These are phyloP conservation scores for Epichloe bromicola DNA, from an alignment of 2,329 filamentous ascomycete genomes.

Conservation along the genomic window DNA sequence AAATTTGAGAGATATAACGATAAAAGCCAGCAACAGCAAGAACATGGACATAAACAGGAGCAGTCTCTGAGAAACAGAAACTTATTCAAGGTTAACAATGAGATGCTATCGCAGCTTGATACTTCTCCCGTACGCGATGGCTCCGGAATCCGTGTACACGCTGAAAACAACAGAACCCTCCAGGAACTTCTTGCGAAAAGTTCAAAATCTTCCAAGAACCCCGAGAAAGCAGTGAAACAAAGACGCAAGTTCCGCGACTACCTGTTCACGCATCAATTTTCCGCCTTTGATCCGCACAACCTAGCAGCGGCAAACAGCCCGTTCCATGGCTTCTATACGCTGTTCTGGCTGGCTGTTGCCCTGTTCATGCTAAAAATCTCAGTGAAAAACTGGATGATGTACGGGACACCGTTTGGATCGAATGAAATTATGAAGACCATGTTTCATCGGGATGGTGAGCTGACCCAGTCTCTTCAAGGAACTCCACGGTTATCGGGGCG, in stretches of 20 bases:
- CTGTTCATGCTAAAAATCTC: conserved; percentile 55
- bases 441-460: conserved; percentile 36
- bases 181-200: conserved; percentile 15
- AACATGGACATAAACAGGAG: neutral
- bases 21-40: neutral
- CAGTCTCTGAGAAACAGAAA: conserved; percentile 1
- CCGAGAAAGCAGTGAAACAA: conserved; percentile 6
- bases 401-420: conserved; percentile 54
- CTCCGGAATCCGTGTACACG: conserved; percentile 13
- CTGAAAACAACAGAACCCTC: conserved; percentile 17
- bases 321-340: conserved; percentile 67
- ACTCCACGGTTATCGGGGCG: neutral
- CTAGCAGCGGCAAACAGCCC: conserved; percentile 49
- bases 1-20: neutral
- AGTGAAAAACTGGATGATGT: conserved; percentile 53
- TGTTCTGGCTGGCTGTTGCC: conserved; percentile 63
- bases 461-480: neutral
- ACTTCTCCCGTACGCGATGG: conserved; percentile 12
- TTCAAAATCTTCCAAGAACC: conserved; percentile 13
- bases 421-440: conserved; percentile 63
- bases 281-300: conserved; percentile 63
- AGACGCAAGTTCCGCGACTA: conserved; percentile 31
- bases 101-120: neutral
- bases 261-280: conserved; percentile 61
- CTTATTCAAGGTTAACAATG: neutral